phyloP scores from a whole-genome alignment of 1,284 basidiomycete species.

The Bjerkandera adusta region DNA sequence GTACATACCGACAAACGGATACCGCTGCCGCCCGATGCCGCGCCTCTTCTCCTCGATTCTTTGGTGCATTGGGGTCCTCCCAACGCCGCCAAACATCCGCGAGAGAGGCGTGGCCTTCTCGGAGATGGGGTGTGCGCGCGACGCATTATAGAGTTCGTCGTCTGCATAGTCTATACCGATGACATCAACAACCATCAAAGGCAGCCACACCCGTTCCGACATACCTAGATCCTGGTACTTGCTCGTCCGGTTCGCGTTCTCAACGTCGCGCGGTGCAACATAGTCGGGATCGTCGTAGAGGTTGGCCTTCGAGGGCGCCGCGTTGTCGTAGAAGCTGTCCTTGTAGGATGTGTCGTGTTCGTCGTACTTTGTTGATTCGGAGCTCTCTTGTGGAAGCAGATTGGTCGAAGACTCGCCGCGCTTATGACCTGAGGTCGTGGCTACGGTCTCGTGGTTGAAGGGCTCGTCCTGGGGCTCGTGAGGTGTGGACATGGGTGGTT shows the following conservation, averaged over 20 bases:
- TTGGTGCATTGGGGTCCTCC: conserved; percentile 55
- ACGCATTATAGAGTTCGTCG: conserved; percentile 33
- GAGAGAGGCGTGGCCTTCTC: conserved; percentile 41
- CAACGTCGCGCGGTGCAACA: not conserved
- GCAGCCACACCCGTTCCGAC: not conserved
- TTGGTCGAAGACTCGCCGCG: conserved; percentile 11
- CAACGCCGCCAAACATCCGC: conserved; percentile 46
- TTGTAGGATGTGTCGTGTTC: conserved; percentile 1
- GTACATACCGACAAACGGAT: conserved; percentile 70
- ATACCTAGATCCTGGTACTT: not conserved
- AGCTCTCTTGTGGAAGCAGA: conserved; percentile 6
- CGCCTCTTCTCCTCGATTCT: conserved; percentile 83
- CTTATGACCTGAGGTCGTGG: conserved; percentile 4
- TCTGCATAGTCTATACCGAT: conserved; percentile 55
- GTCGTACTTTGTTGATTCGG: conserved; percentile 1
- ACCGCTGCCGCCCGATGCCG: conserved; percentile 79
- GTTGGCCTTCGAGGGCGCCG: conserved; percentile 3
- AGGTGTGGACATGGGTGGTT: conserved; percentile 5
- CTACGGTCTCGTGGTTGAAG: conserved; percentile 17
- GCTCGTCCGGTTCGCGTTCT: not conserved
- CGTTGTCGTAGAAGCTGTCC: conserved; percentile 11
- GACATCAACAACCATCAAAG: not conserved
- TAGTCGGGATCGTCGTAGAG: conserved; percentile 8
- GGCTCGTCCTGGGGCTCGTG: conserved; percentile 17
- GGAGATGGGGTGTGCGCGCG: conserved; percentile 22